Evolutionary conservation across 345 rosid species (phyloP).

Genomic region (Adansonia digitata): DNA sequence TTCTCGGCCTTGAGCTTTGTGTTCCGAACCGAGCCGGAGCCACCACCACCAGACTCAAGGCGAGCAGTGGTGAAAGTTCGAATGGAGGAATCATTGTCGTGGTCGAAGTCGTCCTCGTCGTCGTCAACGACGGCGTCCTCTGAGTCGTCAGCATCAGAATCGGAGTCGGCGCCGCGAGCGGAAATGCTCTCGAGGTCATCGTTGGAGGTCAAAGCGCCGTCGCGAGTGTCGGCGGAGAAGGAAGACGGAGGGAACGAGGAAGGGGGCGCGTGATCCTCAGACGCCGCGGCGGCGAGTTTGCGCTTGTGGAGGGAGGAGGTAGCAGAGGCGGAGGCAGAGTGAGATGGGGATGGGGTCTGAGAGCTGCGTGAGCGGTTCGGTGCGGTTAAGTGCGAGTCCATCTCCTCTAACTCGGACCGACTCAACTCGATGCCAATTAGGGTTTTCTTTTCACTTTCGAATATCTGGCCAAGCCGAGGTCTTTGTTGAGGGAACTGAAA

Average conservation of each 20-base stretch:
- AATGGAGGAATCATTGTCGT: slow-evolving; percentile 73
- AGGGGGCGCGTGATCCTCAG: slow-evolving; percentile 74
- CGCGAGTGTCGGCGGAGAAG: slow-evolving; percentile 90
- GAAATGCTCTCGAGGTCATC: slow-evolving; percentile 99
- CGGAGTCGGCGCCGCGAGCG: slow-evolving; percentile 75
- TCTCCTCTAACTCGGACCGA: background rate
- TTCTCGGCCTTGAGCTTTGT: slow-evolving; percentile 67
- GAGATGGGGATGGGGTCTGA: slow-evolving; percentile 88
- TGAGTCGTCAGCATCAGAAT: slow-evolving; percentile 83
- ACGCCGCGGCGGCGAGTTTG: slow-evolving; percentile 70
- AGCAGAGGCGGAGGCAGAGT: slow-evolving; percentile 96
- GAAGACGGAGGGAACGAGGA: slow-evolving; percentile 76
- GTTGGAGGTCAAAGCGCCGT: slow-evolving; percentile 84
- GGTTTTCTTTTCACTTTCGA: background rate
- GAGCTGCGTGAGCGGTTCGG: slow-evolving; percentile 89
- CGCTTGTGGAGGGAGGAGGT: slow-evolving; percentile 93
- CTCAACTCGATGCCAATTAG: background rate
- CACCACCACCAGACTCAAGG: slow-evolving; percentile 44
- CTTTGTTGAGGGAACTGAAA: background rate
- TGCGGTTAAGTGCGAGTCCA: slow-evolving; percentile 81
- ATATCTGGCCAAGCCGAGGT: background rate
- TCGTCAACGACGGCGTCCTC: slow-evolving; percentile 91
- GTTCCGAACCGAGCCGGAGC: slow-evolving; percentile 40
- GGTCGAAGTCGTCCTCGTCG: slow-evolving; percentile 79
- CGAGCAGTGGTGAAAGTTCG: slow-evolving; percentile 84